These are phyloP conservation scores for Dictyostelium capitatum DNA, from an alignment of 78 protist genomes.

Conservation along the genomic window DNA sequence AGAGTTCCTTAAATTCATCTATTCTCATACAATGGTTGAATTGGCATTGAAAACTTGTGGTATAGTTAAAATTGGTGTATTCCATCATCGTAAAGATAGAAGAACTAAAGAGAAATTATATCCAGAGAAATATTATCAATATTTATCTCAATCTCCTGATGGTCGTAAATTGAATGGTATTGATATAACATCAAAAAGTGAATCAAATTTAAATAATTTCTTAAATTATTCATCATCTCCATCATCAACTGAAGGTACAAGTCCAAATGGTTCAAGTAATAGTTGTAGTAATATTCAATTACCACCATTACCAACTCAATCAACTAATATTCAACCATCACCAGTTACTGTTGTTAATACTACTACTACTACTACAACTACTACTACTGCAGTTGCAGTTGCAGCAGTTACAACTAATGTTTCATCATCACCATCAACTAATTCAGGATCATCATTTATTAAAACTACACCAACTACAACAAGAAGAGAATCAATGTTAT, in stretches of 20 bases:
- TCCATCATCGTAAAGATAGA: slow-evolving; percentile 54
- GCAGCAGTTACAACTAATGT: too few species aligned
- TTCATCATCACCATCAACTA: background rate
- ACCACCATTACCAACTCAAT: background rate
- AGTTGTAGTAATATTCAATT: background rate
- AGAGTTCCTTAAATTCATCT: slow-evolving; percentile 70
- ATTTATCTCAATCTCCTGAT: background rate
- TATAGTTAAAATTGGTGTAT: slow-evolving; percentile 62
- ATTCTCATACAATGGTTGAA: slow-evolving; percentile 52
- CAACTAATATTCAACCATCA: background rate
- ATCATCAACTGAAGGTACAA: background rate
- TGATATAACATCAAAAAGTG: background rate
- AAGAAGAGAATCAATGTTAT: background rate
- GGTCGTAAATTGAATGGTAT: background rate
- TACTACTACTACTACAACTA: too few species aligned
- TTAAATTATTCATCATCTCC: background rate
- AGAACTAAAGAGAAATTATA: slow-evolving; percentile 35
- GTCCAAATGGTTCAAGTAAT: background rate
- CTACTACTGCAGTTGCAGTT: too few species aligned
- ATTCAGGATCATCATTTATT: background rate
- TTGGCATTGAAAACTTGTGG: slow-evolving; percentile 49
- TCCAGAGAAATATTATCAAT: slow-evolving; percentile 16
- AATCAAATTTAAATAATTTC: background rate
- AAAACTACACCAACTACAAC: background rate
- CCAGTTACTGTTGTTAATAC: too few species aligned